Evolutionary conservation across 371 early-diverging fungal genomes (phyloP).

Genomic region (Mucor plumbeus): DNA sequence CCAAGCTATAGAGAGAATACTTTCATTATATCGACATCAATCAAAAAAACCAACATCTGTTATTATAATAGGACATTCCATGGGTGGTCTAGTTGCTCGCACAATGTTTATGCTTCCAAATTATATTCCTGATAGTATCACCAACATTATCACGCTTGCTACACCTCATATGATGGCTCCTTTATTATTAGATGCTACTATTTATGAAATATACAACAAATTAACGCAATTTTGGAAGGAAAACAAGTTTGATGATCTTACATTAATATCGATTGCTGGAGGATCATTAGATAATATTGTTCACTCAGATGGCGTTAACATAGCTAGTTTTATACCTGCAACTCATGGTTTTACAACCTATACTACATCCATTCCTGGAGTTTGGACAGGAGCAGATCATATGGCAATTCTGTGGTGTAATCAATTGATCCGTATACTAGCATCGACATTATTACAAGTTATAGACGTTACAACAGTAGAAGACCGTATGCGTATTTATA

Average conservation of each 20-base stretch:
- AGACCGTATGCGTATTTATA: conserved; percentile 25
- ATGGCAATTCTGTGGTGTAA: conserved; percentile 93
- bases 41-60: conserved; percentile 60
- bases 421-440: conserved; percentile 73
- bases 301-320: conserved; percentile 72
- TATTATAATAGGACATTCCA: conserved; percentile 89
- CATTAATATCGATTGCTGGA: conserved; percentile 86
- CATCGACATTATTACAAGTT: conserved; percentile 57
- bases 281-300: conserved; percentile 87
- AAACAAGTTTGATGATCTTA: conserved; percentile 37
- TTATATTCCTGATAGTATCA: conserved; percentile 68
- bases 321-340: conserved; percentile 62
- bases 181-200: conserved; percentile 69
- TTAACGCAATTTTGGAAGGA: conserved; percentile 71
- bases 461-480: conserved; percentile 49
- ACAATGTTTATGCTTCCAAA: conserved; percentile 71
- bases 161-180: conserved; percentile 89
- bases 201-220: conserved; percentile 64
- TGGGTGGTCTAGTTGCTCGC: conserved; percentile 96
- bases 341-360: conserved; percentile 72
- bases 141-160: conserved; percentile 87
- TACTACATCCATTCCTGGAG: conserved; percentile 78
- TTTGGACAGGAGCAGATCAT: conserved; percentile 93
- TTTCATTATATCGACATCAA: conserved; percentile 54
- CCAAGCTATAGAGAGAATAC: conserved; percentile 76